Conservation (phyloP, 1,139 yeast genomes). For the Petasospora fabianii region DNA sequence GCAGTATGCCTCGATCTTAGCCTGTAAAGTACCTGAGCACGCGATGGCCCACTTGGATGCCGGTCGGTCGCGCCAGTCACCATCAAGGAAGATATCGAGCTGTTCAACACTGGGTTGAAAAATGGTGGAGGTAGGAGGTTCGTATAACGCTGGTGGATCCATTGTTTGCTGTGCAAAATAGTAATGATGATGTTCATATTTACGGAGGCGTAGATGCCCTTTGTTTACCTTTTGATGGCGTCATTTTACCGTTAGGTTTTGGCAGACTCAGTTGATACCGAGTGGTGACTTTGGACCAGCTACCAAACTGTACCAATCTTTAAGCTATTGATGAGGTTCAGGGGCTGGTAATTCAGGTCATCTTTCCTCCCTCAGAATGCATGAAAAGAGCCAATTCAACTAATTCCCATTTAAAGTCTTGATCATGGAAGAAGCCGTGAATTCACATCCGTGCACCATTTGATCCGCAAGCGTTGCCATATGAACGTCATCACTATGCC, state of each 20-base stretch:
- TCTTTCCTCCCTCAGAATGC: too few relatives aligned
- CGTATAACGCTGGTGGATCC: not conserved
- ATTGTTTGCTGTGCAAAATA: not conserved
- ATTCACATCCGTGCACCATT: too few relatives aligned
- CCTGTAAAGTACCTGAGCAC: conserved; percentile 23
- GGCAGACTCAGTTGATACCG: not conserved
- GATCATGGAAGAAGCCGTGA: too few relatives aligned
- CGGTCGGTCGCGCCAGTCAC: conserved; percentile 19
- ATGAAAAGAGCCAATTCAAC: too few relatives aligned
- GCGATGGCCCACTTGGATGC: conserved; percentile 24
- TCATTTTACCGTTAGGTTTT: not conserved
- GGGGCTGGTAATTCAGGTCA: too few relatives aligned
- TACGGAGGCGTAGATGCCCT: not conserved
- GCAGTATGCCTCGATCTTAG: conserved; percentile 20
- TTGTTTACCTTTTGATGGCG: conserved; percentile 1
- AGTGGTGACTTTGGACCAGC: not conserved
- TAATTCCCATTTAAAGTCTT: too few relatives aligned
- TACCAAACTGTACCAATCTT: not conserved
- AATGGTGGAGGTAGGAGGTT: not conserved
- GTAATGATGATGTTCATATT: not conserved
- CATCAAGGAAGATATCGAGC: conserved; percentile 14
- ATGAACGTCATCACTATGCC: too few relatives aligned
- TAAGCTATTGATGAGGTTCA: not conserved
- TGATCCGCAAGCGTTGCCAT: too few relatives aligned
- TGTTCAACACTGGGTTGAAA: conserved; percentile 10